Conservation (phyloP, 768 basidiomycete genomes). For the Rubroboletus pulcherrimus region DNA sequence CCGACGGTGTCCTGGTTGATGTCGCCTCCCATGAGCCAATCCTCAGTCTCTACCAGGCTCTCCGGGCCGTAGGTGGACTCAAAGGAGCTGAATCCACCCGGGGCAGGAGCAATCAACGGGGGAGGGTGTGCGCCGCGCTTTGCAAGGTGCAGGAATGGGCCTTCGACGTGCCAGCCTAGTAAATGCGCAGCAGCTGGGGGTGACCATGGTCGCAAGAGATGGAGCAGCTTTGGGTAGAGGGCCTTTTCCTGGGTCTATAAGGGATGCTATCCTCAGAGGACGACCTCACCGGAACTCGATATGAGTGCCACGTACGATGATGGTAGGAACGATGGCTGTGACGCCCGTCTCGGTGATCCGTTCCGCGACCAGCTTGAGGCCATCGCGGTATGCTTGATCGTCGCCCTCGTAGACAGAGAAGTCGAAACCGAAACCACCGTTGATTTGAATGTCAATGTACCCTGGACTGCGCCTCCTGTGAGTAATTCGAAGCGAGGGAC, state of each 20-base stretch:
- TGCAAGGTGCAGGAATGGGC: conserved; percentile 78
- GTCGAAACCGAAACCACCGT: conserved; percentile 86
- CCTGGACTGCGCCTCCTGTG: conserved; percentile 56
- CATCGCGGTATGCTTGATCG: conserved; percentile 62
- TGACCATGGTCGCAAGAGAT: conserved; percentile 64
- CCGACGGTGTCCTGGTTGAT: conserved; percentile 37
- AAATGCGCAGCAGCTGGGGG: conserved; percentile 63
- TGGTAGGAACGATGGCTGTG: conserved; percentile 67
- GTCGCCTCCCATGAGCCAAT: conserved; percentile 56
- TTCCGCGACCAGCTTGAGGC: conserved; percentile 67
- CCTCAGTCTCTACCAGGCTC: conserved; percentile 60
- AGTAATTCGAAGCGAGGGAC: conserved; percentile 2
- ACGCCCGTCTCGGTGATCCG: conserved; percentile 84
- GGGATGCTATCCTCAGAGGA: neutral
- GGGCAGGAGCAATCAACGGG: conserved; percentile 58
- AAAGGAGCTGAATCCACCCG: conserved; percentile 61
- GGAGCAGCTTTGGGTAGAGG: conserved; percentile 66
- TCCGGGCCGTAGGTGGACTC: conserved; percentile 69
- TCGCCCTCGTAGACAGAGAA: conserved; percentile 78
- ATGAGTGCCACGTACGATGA: conserved; percentile 52
- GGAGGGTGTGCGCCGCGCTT: conserved; percentile 84
- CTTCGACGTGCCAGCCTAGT: conserved; percentile 90
- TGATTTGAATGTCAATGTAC: conserved; percentile 84
- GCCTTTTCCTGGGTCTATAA: conserved; percentile 73
- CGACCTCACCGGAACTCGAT: neutral